Evolutionary conservation across 1,284 basidiomycete species (phyloP), one percentile per base, ranked within the genome.

Genomic region (Cutaneotrichosporon dermatis): DNA sequence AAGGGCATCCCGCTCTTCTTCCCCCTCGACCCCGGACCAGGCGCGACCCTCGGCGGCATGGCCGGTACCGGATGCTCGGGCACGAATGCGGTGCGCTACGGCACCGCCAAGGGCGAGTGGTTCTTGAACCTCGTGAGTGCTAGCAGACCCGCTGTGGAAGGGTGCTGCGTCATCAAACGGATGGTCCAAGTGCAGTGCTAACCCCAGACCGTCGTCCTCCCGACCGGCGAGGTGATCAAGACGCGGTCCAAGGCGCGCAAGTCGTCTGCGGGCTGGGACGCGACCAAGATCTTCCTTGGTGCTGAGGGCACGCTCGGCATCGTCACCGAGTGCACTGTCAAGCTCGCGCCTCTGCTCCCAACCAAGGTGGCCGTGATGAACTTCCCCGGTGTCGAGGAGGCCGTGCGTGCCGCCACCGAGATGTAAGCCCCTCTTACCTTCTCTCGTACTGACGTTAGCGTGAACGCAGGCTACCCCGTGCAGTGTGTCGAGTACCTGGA

Each of bases 271-370:
- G 94, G 94, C 2, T 93, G 91, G 56, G 93, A 98, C 69, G 81
- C 86, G 1, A 94, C 92, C 1, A 92, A 94, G 68, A 77, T 97
- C 13, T 97, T 97, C 79, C 89, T 96, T 54, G 93, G 94, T n/a
- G 90, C 92, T 0, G 94, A 98, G 73, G 94, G 94, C 1, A 97
- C 93, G 0, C 79, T 97, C 33, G 94, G 94, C 0, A 90, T 98
- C 57, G 83, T 97, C 39, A 94, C 91, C 0, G 93, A 96, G 82
- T 89, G 87, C 1, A 94, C 92, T 0, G 80, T 95, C 53, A 82
- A 89, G 6, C 82, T 96, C 6, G 84, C 90, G 0, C 92, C 92
- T 0, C 75, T 88, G 0, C 79, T 91, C 15, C 89, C 88, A 4
- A 92, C 88, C 33, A 81, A 78, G 57, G 81, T 78, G 39, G 82